phyloP scores from a whole-genome alignment of 2,329 filamentous ascomycete species.

The Knufia fluminis region DNA sequence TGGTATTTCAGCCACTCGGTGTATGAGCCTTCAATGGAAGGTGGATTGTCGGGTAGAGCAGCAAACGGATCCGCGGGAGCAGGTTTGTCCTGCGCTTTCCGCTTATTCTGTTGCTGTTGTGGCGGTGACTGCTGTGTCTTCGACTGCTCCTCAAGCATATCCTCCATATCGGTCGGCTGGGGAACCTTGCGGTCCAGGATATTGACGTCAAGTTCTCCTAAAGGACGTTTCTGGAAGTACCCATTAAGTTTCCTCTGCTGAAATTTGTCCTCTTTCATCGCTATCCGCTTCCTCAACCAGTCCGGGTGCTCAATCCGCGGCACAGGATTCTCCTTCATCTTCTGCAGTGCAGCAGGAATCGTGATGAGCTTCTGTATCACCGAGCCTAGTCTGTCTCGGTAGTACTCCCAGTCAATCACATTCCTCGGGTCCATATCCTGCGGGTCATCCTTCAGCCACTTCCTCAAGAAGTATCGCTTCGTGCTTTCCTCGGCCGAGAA shows the following conservation, averaged over 20 bases:
- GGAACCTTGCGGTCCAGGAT: conserved; percentile 48
- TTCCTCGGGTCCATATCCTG: conserved; percentile 80
- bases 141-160: conserved; percentile 62
- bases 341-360: conserved; percentile 92
- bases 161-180: conserved; percentile 62
- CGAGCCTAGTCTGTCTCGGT: conserved; percentile 86
- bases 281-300: conserved; percentile 89
- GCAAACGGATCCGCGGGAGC: conserved; percentile 62
- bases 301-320: conserved; percentile 90
- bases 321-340: conserved; percentile 76
- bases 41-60: conserved; percentile 72
- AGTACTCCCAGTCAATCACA: conserved; percentile 95
- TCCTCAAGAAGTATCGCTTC: conserved; percentile 81
- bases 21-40: conserved; percentile 77
- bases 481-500: conserved; percentile 87
- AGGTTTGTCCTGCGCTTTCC: conserved; percentile 60
- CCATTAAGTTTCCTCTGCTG: conserved; percentile 99
- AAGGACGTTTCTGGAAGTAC: conserved; percentile 53
- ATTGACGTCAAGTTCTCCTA: conserved; percentile 48
- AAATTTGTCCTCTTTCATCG: conserved; percentile 91
- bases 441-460: conserved; percentile 93
- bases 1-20: conserved; percentile 82
- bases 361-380: conserved; percentile 99
- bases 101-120: conserved; percentile 58
- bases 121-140: conserved; percentile 56